Evolutionary conservation across 2,329 filamentous ascomycete genomes (phyloP).

Genomic region (Penicillium sp.): DNA sequence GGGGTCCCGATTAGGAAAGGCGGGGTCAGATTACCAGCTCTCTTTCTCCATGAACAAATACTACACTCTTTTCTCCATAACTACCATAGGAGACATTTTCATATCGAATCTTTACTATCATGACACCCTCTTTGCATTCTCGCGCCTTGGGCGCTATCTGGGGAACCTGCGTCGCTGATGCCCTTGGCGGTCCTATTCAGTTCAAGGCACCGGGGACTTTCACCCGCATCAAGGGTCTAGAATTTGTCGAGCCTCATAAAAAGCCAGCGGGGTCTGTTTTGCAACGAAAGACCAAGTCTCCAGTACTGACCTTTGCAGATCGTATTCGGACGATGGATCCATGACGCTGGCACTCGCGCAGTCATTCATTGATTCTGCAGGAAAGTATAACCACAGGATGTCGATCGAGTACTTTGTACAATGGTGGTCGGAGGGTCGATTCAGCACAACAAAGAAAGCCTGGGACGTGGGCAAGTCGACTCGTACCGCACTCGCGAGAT

Average conservation of each 20-base stretch:
- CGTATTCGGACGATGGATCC: conserved; percentile 44
- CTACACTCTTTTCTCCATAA: no score
- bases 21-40: no score
- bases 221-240: conserved; percentile 30
- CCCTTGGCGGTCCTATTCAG: conserved; percentile 43
- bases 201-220: conserved; percentile 38
- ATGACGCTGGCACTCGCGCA: conserved; percentile 44
- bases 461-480: conserved; percentile 43
- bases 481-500: conserved; percentile 28
- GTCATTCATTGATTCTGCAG: conserved; percentile 34
- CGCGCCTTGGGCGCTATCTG: conserved; percentile 31
- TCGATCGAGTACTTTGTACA: conserved; percentile 36
- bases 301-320: conserved; percentile 13
- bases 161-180: conserved; percentile 42
- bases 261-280: conserved; percentile 33
- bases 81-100: no score
- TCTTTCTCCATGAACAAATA: no score
- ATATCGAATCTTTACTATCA: neutral
- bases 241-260: conserved; percentile 32
- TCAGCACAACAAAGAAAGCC: conserved; percentile 33
- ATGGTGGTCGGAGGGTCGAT: conserved; percentile 37
- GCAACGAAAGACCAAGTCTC: neutral
- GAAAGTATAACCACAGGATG: conserved; percentile 27
- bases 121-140: conserved; percentile 4
- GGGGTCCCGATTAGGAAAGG: no score